Percentiles rank a stretch among this genome's conserved stretches.
Conservation (phyloP, 306 rosid species). For the Dalbergia cultrata region DNA sequence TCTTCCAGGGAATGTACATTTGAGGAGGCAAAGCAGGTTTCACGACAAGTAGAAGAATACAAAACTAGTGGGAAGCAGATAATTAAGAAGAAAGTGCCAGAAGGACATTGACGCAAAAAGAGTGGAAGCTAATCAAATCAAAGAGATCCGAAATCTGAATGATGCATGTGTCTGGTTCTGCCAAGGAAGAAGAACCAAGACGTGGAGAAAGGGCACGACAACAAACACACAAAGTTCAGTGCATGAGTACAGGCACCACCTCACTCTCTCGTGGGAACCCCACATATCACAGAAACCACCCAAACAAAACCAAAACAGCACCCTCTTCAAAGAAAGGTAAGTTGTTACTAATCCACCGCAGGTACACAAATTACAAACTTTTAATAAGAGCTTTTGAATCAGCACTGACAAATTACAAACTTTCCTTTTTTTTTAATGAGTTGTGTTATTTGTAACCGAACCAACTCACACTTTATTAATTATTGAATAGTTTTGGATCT, state of each 20-base stretch:
- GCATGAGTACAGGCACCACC: slow-evolving; percentile 31
- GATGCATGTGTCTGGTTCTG: slow-evolving; percentile 34
- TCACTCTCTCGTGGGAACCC: neutral
- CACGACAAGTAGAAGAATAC: slow-evolving; percentile 41
- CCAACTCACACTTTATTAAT: too few species aligned
- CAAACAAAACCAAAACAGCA: slow-evolving; percentile 56
- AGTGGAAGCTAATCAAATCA: neutral
- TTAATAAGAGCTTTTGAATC: too few species aligned
- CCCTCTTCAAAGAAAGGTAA: slow-evolving; percentile 58
- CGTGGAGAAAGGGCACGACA: slow-evolving; percentile 44
- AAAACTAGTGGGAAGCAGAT: slow-evolving; percentile 36
- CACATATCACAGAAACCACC: slow-evolving; percentile 52
- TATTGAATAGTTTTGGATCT: too few species aligned
- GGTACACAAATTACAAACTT: slow-evolving; percentile 69
- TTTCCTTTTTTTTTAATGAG: too few species aligned
- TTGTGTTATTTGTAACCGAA: too few species aligned
- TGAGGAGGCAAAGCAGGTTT: slow-evolving; percentile 18
- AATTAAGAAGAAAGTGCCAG: slow-evolving; percentile 22
- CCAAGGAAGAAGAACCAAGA: slow-evolving; percentile 49
- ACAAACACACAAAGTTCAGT: slow-evolving; percentile 45
- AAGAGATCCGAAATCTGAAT: slow-evolving; percentile 48
- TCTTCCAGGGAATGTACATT: neutral
- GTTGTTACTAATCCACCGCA: slow-evolving; percentile 68
- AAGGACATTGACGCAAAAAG: slow-evolving; percentile 1
- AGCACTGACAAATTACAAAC: slow-evolving; percentile 40